Conservation (phyloP, 495 filamentous ascomycete species). For the Xylaria nigripes region DNA sequence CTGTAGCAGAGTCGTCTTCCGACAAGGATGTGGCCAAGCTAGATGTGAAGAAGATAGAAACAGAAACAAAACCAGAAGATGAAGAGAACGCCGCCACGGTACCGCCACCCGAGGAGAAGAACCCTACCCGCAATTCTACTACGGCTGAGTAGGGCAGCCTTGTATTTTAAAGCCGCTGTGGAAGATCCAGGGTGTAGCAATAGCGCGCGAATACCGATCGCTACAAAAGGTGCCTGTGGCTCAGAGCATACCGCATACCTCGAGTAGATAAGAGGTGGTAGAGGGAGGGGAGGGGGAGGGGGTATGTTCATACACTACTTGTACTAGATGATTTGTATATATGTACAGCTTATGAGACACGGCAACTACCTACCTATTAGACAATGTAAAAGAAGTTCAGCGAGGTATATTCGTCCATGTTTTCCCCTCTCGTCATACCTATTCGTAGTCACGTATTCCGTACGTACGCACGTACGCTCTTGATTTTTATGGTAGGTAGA, state of each 20-base stretch:
- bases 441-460: too few relatives aligned
- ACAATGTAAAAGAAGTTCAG: too few relatives aligned
- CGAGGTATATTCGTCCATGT: too few relatives aligned
- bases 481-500: too few relatives aligned
- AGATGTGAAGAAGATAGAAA: constrained; percentile 2
- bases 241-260: constrained; percentile 10
- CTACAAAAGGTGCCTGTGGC: not conserved
- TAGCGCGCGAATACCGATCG: not conserved
- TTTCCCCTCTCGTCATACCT: too few relatives aligned
- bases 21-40: not conserved
- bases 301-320: constrained; percentile 3
- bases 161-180: not conserved
- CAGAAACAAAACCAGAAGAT: constrained; percentile 4
- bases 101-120: not conserved
- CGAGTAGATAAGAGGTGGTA: too few relatives aligned
- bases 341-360: constrained; percentile 5
- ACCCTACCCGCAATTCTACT: not conserved
- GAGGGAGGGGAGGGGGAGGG: constrained; percentile 1
- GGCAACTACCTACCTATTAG: too few relatives aligned
- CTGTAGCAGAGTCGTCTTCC: not conserved
- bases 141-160: not conserved
- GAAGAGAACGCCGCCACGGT: constrained; percentile 11
- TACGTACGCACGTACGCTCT: too few relatives aligned
- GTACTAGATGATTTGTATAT: constrained; percentile 10
- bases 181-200: not conserved